Base-by-base conservation (phyloP, 2,329 filamentous ascomycete genomes). In the Colletotrichum gloeosporioides region DNA sequence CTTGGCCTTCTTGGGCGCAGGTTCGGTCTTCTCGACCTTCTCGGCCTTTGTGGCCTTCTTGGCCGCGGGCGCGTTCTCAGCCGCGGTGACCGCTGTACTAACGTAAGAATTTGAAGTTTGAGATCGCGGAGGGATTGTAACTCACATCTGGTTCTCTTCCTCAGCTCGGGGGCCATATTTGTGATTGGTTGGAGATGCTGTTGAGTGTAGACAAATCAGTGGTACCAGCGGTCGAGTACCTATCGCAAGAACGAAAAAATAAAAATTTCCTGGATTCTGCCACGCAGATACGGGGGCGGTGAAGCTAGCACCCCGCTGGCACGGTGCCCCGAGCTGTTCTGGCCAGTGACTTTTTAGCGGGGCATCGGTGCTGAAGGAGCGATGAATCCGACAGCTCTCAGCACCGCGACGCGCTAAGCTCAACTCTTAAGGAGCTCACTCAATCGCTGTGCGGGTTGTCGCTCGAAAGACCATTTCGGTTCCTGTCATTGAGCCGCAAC, bases 151-250 rank as follows among this genome's bases (percentile, higher is more conserved):
- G 81, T 83, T 67, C 82, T 87, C 73, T 82, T 80, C 64, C 86
- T 86, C 65, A 88, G 81, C 83, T 87, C 86, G 78, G 86, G 86
- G 44, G 87, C 86, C 88, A 89, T 89, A 81, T 77, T 78, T 67
- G 62, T 53, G 62, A 72, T 75, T 69, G 64, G 73, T 57, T 73
- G 36, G 29, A 55, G 59, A 29, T 76, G 34, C 32, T 57, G 70
- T 72, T 67, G 62, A 57, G 64, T 71, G 65, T 55, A 71, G 69
- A 62, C 55, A 76, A 57, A 66, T 36, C 73, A 31, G 16, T 31
- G 44, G 53, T n/a, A 63, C 59, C 59, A 44, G 62, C 49, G 34
- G 22, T 49, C 44, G 27, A 53, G 74, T 69, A 64, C 39, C 69
- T 69, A 73, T 75, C 75, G 71, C 53, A 69, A 68, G 70, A 53